Percentiles rank a stretch among this genome's conserved stretches.
Evolutionary conservation across 768 basidiomycete species (phyloP).

Genomic region (Kwoniella sp.): DNA sequence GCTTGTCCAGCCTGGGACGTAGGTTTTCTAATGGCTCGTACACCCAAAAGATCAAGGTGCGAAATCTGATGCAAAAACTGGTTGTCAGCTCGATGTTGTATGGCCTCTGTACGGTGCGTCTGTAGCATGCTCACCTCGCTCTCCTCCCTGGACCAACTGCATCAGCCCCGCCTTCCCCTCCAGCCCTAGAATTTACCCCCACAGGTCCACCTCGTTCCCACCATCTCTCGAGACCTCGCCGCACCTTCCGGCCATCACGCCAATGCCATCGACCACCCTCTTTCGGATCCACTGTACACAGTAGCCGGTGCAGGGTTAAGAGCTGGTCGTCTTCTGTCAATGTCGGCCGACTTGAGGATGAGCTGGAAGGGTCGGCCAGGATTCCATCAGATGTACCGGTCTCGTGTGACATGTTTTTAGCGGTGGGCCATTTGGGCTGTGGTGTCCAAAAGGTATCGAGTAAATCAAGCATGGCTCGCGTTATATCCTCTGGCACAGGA

Average conservation of each 20-base stretch:
- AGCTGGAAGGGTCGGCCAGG: constrained; percentile 10
- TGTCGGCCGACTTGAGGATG: constrained; percentile 11
- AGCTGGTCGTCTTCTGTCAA: constrained; percentile 29
- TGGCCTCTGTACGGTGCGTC: too few species aligned
- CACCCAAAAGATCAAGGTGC: constrained; percentile 86
- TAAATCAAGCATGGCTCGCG: constrained; percentile 5
- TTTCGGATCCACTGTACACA: constrained; percentile 68
- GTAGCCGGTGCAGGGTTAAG: constrained; percentile 66
- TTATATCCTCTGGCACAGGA: constrained; percentile 14
- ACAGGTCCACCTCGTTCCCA: constrained; percentile 64
- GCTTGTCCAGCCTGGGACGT: constrained; percentile 68
- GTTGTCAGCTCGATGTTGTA: too few species aligned
- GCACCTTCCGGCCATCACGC: constrained; percentile 87
- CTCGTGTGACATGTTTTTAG: not conserved
- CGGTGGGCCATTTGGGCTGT: constrained; percentile 31
- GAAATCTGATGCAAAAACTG: constrained; percentile 78
- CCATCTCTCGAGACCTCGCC: constrained; percentile 75
- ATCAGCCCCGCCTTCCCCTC: constrained; percentile 11
- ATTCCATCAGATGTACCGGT: not conserved
- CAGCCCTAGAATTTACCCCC: constrained; percentile 67
- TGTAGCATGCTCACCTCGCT: constrained; percentile 35
- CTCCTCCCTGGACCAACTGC: constrained; percentile 32
- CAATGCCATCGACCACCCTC: constrained; percentile 92
- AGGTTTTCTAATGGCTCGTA: constrained; percentile 70
- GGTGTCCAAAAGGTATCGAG: constrained; percentile 48